phyloP scores from a whole-genome alignment of 805 yeast genomes.

The Kuraishia molischiana region DNA sequence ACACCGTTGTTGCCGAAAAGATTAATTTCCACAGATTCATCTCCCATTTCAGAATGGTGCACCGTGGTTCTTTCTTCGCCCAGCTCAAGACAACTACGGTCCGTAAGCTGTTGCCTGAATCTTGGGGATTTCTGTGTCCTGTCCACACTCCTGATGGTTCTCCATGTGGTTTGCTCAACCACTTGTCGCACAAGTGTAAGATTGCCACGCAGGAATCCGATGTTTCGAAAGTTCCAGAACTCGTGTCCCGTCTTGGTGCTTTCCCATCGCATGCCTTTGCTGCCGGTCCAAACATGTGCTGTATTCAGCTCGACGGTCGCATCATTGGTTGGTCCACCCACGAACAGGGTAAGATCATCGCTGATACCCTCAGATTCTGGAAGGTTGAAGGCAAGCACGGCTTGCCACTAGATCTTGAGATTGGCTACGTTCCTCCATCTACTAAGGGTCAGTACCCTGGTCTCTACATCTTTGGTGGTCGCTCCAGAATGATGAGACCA shows the following conservation, averaged over 20 bases:
- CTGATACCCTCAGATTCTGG: constrained; percentile 88
- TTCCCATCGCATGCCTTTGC: constrained; percentile 69
- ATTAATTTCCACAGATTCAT: constrained; percentile 95
- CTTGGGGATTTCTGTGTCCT: constrained; percentile 99
- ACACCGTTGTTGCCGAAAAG: constrained; percentile 97
- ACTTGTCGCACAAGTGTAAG: constrained; percentile 90
- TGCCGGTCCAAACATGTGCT: constrained; percentile 82
- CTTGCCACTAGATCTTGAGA: constrained; percentile 81
- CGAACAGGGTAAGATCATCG: constrained; percentile 74
- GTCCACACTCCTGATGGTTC: constrained; percentile 99
- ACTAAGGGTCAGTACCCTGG: constrained; percentile 97
- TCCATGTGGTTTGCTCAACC: constrained; percentile 96
- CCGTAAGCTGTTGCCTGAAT: constrained; percentile 90
- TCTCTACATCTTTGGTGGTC: constrained; percentile 81
- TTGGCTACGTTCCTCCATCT: constrained; percentile 96
- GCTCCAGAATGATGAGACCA: constrained; percentile 93
- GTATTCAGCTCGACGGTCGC: constrained; percentile 90
- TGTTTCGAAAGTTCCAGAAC: constrained; percentile 58
- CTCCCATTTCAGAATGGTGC: constrained; percentile 99
- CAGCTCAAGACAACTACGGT: constrained; percentile 96
- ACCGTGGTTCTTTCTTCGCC: constrained; percentile 98
- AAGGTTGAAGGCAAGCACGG: constrained; percentile 73
- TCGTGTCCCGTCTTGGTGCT: constrained; percentile 68
- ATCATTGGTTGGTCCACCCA: constrained; percentile 94
- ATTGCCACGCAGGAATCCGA: constrained; percentile 73